Evolutionary conservation across 805 yeast species (phyloP).

Genomic region (Metschnikowia koreensis): DNA sequence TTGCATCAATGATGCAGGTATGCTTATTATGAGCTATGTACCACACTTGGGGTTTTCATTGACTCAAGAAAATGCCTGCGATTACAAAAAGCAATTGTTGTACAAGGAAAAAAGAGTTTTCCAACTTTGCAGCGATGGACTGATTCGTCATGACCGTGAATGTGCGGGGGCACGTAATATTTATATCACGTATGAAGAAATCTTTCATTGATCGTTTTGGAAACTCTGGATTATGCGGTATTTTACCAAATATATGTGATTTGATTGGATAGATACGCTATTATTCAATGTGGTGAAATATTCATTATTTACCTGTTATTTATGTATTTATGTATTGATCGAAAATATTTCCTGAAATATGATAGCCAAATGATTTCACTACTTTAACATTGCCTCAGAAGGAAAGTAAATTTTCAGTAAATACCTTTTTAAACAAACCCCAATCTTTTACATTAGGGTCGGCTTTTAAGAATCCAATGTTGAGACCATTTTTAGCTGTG

Average conservation of each 20-base stretch:
- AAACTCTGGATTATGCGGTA: too few species aligned
- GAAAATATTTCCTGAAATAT: too few species aligned
- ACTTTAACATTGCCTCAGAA: not conserved
- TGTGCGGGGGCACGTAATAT: not conserved
- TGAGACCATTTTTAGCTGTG: constrained; percentile 8
- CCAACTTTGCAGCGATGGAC: constrained; percentile 1
- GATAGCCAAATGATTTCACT: too few species aligned
- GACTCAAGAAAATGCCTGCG: not conserved
- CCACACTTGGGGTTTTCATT: not conserved
- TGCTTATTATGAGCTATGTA: not conserved
- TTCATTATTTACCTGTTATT: too few species aligned
- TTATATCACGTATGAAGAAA: not conserved
- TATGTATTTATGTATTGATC: too few species aligned
- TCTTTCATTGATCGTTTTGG: not conserved
- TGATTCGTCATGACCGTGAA: not conserved
- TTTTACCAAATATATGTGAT: too few species aligned
- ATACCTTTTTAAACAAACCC: not conserved
- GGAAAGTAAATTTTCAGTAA: not conserved
- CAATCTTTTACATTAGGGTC: constrained; percentile 7
- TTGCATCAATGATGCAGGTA: not conserved
- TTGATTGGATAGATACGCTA: too few species aligned
- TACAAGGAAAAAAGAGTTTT: not conserved
- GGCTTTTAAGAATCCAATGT: constrained; percentile 4
- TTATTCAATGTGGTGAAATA: too few species aligned
- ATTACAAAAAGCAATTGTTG: not conserved